Conservation (phyloP, 306 rosid genomes). For the Acacia crassicarpa region DNA sequence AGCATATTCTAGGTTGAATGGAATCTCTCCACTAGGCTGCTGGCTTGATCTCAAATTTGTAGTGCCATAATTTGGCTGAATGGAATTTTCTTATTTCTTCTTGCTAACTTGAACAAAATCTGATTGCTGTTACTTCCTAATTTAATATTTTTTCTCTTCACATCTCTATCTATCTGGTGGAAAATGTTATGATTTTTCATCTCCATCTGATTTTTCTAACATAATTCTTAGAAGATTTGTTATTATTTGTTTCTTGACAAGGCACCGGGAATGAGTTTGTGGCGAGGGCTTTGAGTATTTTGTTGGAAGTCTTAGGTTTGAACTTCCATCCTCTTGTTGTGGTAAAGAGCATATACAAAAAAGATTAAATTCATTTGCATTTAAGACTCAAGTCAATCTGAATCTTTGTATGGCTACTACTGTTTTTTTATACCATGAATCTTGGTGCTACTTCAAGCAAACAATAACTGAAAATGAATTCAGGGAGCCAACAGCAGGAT, state of each 20-base stretch:
- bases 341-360: background rate
- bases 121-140: background rate
- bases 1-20: background rate
- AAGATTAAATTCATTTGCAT: background rate
- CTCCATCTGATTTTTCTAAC: background rate
- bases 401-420: background rate
- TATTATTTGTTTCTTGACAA: background rate
- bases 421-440: background rate
- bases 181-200: constrained; percentile 5
- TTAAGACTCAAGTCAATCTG: background rate
- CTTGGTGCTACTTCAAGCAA: constrained; percentile 32
- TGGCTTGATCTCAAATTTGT: constrained; percentile 7
- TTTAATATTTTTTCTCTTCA: background rate
- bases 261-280: background rate
- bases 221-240: background rate
- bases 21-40: background rate
- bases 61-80: background rate
- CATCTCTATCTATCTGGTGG: constrained; percentile 17
- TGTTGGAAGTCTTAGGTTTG: background rate
- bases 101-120: constrained; percentile 8
- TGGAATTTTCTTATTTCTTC: constrained; percentile 4
- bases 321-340: background rate
- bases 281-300: background rate
- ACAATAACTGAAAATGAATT: constrained; percentile 36
- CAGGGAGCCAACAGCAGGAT: constrained; percentile 58